Base-by-base conservation (phyloP, 306 rosid genomes). In the Sophora flavescens region DNA sequence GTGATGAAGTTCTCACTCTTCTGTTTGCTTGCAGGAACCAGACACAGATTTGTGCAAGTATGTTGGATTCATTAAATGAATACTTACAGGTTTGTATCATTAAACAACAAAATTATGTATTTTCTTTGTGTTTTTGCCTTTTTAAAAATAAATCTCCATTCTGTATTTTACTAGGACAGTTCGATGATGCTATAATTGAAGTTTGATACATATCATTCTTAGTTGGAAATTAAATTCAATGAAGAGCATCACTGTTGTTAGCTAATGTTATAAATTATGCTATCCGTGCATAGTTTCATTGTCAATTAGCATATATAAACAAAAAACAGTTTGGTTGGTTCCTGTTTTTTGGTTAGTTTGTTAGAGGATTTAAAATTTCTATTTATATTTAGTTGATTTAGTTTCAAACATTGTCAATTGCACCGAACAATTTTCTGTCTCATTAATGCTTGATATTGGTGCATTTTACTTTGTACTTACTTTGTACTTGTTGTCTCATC, bases 21-120 rank as follows among this genome's bases (percentile, higher is more conserved):
- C 48, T 68, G 28, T 72, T 53, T 87, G 13, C 56, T 71, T 87
- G 86, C 93, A 95, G 99, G 99, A 95, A 75, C 99, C 97, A 68
- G 99, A 95, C 79, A 95, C 99, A 3, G 99, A 95, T 95, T 48
- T 95, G 97, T 73, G 97, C 97, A 52, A 95, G 87, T 78, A 95
- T 95, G 87, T 78, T 95, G 89, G 97, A 95, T 50, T 90, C 99
- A 38, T 70, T 95, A 83, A 95, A 95, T 68, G 99, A 95, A 80
- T 90, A 96, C 82, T 38, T 95, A 83, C 97, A 95, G 99, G 99
- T 94, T 47, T 0, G 89, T 74, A 39, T 58, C 67, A 44, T 71
- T 3, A 60, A 15, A 50, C 58, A 45, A 58, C 44, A 12, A 13
- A 9, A 14, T 65, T 30, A 18, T 44, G 15, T 13, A 11, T 53